Evolutionary conservation across 371 early-diverging fungal species (phyloP).

Genomic region (Batrachochytrium dendrobatidis): DNA sequence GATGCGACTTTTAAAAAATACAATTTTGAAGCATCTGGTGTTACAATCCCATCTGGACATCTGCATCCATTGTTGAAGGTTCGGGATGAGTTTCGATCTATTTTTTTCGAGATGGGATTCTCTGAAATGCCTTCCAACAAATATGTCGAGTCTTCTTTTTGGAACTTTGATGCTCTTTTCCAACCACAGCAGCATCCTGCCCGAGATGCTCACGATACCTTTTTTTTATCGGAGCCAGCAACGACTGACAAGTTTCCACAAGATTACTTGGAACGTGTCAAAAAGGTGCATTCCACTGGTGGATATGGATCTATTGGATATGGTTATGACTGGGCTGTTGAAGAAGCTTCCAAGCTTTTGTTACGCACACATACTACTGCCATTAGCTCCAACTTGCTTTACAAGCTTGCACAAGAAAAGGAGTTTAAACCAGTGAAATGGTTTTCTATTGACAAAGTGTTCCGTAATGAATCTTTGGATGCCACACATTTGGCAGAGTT

Average conservation of each 20-base stretch:
- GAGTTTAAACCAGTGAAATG: slow-evolving; percentile 93
- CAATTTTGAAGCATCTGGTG: slow-evolving; percentile 93
- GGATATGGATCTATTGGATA: slow-evolving; percentile 97
- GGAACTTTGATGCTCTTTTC: slow-evolving; percentile 99
- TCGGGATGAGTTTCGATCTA: slow-evolving; percentile 97
- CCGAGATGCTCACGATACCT: slow-evolving; percentile 99
- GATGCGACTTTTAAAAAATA: slow-evolving; percentile 92
- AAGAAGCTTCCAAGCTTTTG: slow-evolving; percentile 93
- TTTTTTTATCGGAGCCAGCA: slow-evolving; percentile 91
- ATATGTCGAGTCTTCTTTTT: slow-evolving; percentile 99
- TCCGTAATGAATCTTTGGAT: slow-evolving; percentile 98
- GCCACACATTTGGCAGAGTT: slow-evolving; percentile 99
- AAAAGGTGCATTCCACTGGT: slow-evolving; percentile 88
- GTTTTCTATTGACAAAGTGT: slow-evolving; percentile 99
- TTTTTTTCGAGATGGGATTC: slow-evolving; percentile 99
- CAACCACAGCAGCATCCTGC: slow-evolving; percentile 99
- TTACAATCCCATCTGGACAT: slow-evolving; percentile 81
- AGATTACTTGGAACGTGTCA: slow-evolving; percentile 88
- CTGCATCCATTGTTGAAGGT: slow-evolving; percentile 99
- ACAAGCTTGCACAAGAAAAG: slow-evolving; percentile 78
- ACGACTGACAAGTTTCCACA: slow-evolving; percentile 69
- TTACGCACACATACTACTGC: slow-evolving; percentile 99
- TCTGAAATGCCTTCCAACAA: slow-evolving; percentile 98
- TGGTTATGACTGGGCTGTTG: slow-evolving; percentile 87
- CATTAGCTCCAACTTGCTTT: slow-evolving; percentile 88